These are phyloP conservation scores for Penicillium italicum DNA, from an alignment of 2,329 filamentous ascomycete species.

Conservation along the genomic window DNA sequence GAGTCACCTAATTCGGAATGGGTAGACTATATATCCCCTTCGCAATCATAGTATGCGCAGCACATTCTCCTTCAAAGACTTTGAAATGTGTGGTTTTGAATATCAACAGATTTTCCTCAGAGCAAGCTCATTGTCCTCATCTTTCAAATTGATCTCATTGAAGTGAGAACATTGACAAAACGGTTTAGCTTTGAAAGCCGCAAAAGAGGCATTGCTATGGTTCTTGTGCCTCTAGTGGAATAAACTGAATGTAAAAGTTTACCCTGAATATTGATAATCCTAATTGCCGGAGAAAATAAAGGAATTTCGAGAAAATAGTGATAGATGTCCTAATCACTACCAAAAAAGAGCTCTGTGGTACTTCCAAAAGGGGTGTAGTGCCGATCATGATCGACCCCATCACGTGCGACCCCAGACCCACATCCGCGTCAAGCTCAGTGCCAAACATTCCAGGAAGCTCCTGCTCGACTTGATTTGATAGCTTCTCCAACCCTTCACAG, in stretches of 20 bases:
- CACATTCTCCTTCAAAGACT: not conserved
- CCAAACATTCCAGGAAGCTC: conserved; percentile 6
- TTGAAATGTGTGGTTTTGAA: not conserved
- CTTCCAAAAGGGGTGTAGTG: not conserved
- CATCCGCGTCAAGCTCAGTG: conserved; percentile 10
- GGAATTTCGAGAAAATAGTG: no score
- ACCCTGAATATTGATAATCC: not conserved
- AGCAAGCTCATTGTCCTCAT: not conserved
- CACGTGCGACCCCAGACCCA: conserved; percentile 11
- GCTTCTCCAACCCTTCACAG: not conserved
- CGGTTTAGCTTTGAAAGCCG: not conserved
- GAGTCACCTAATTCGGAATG: not conserved
- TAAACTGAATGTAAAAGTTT: not conserved
- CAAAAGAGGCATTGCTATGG: not conserved
- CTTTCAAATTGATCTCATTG: not conserved
- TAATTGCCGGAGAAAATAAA: not conserved
- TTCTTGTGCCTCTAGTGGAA: not conserved
- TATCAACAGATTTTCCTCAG: no score
- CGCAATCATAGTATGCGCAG: not conserved
- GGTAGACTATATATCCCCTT: not conserved
- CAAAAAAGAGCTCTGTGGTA: not conserved
- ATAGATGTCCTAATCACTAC: not conserved
- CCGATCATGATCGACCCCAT: conserved; percentile 6
- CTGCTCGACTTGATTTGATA: not conserved
- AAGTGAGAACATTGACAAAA: not conserved